phyloP scores from a whole-genome alignment of 1,284 basidiomycete genomes.

The Neotropicomus parvogracilis region DNA sequence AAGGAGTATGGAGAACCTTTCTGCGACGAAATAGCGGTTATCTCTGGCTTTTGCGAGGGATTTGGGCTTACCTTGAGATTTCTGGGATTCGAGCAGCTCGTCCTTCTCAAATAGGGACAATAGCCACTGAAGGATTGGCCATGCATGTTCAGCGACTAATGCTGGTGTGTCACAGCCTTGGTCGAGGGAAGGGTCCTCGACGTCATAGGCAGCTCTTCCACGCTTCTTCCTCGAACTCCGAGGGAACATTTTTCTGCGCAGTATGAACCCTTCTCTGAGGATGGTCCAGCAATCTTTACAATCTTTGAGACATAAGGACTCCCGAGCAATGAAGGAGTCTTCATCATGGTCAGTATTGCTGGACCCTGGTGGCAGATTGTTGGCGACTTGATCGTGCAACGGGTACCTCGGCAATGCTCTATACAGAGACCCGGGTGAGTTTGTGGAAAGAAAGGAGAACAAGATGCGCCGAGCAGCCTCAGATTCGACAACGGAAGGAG shows the following conservation, averaged over 20 bases:
- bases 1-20: conserved; percentile 53
- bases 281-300: conserved; percentile 62
- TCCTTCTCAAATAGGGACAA: conserved; percentile 64
- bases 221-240: conserved; percentile 35
- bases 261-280: conserved; percentile 51
- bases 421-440: conserved; percentile 50
- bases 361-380: conserved; percentile 7
- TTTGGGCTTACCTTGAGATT: conserved; percentile 20
- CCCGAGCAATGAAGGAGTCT: conserved; percentile 55
- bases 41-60: conserved; percentile 1
- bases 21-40: conserved; percentile 34
- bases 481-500: conserved; percentile 46
- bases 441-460: conserved; percentile 52
- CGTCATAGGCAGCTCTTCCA: conserved; percentile 19
- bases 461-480: conserved; percentile 53
- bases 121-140: conserved; percentile 64
- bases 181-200: conserved; percentile 26
- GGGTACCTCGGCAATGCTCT: conserved; percentile 53
- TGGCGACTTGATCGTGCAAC: conserved; percentile 12
- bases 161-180: conserved; percentile 29
- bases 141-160: conserved; percentile 55
- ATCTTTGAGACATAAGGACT: conserved; percentile 49
- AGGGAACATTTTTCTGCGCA: conserved; percentile 32
- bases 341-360: conserved; percentile 37
- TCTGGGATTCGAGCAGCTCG: conserved; percentile 38